Evolutionary conservation across 140 eudicot species (phyloP), one percentile per base, ranked within the genome.

Genomic region (Eryngium alpinum): DNA sequence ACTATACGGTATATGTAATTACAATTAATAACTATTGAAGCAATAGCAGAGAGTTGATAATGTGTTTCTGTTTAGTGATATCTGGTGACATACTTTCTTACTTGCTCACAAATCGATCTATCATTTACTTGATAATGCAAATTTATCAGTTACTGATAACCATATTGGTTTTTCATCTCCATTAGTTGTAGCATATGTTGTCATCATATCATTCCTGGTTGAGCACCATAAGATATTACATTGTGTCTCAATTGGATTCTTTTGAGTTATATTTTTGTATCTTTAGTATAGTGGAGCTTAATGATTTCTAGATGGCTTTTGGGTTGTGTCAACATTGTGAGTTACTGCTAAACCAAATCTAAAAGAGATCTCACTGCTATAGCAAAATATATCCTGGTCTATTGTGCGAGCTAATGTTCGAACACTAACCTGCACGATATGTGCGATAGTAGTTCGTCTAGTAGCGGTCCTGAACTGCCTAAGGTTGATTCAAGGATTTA

Each of bases 1-100:
- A 94, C 83, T 87, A 88, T 85, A 87, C 94, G 90, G 98, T 94
- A 85, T 34, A 86, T 74, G 73, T 21, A 59, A 71, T 69, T 67
- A 50, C 59, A 56, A 25, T 75, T 0, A 33, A 5, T 34, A 28
- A 24, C 22, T 82, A 38, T 75, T 18, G 21, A 75, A 74, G 14
- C 9, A 31, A 44, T 62, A 18, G 13, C 59, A 10, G 56, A 10
- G 12, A 43, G 49, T 46, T n/a, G 59, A 66, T 29, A 60, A 34
- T 81, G 72, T 62, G 75, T 67, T 32, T 49, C 65, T 17, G 25
- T 4, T 75, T 28, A 34, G 33, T 80, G 77, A 33, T 50, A 78
- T 33, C 7, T 72, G 73, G 72, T 81, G 79, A 80, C 43, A 13
- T 32, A 80, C 51, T 16, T 31, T 4, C 7, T 38, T 38, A 38